These are phyloP conservation scores for Castanospermum australe DNA, from an alignment of 306 rosid species.

Conservation along the genomic window DNA sequence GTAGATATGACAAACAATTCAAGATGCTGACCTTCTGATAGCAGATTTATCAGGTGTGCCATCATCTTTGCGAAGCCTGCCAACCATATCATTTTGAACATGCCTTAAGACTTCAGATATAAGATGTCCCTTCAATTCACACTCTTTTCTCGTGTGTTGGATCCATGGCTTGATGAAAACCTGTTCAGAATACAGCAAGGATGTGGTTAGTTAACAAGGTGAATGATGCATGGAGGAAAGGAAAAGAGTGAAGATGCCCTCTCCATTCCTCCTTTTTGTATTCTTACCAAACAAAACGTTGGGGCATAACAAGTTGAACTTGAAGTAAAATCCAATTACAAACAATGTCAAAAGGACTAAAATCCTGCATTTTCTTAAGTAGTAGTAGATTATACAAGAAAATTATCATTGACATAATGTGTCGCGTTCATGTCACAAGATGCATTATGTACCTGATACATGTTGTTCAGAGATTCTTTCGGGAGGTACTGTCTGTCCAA, in stretches of 20 bases:
- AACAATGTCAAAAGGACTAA: background rate
- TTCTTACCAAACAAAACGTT: too few relatives aligned
- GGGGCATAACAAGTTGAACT: too few relatives aligned
- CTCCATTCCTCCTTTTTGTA: too few relatives aligned
- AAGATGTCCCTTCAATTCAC: slow-evolving; percentile 40
- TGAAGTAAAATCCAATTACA: background rate
- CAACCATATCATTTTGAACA: slow-evolving; percentile 41
- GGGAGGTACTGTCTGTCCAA: slow-evolving; percentile 41
- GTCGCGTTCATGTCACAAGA: background rate
- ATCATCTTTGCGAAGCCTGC: slow-evolving; percentile 24
- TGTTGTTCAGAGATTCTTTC: slow-evolving; percentile 39
- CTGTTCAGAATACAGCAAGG: background rate
- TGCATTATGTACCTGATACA: slow-evolving; percentile 36
- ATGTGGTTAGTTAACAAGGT: background rate
- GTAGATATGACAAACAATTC: background rate
- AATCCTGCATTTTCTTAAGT: background rate
- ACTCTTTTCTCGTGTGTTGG: slow-evolving; percentile 42
- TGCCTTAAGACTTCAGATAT: slow-evolving; percentile 40
- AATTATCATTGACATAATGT: background rate
- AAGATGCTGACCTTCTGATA: slow-evolving; percentile 37
- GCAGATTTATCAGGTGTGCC: slow-evolving; percentile 39
- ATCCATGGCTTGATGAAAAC: slow-evolving; percentile 57
- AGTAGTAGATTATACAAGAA: background rate
- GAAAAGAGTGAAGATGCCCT: background rate
- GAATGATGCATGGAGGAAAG: background rate